A percentile compares a stretch with the other conserved stretches of the same genome.
These are phyloP conservation scores for Zasmidium angulare DNA, from an alignment of 2,329 filamentous ascomycete species.

Conservation along the genomic window DNA sequence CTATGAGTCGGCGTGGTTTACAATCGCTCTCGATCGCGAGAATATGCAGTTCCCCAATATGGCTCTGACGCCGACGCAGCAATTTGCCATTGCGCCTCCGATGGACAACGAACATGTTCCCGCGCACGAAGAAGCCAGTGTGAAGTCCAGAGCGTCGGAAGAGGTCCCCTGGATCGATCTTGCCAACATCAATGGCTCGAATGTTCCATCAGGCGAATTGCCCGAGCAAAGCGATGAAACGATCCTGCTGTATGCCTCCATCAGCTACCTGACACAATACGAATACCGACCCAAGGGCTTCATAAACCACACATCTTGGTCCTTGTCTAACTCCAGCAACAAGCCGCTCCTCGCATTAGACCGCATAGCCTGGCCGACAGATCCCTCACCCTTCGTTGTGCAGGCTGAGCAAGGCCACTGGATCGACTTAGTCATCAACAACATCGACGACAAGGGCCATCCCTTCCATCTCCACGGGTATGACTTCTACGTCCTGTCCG, in stretches of 20 bases:
- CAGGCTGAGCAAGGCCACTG: constrained; percentile 32
- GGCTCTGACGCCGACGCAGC: constrained; percentile 35
- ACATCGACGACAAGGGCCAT: constrained; percentile 50
- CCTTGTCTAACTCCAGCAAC: constrained; percentile 6
- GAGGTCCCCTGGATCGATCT: constrained; percentile 8
- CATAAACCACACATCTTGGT: constrained; percentile 50
- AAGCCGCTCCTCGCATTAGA: constrained; percentile 1
- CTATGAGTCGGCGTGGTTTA: constrained; percentile 10
- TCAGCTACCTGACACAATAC: constrained; percentile 42
- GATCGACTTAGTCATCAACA: constrained; percentile 51
- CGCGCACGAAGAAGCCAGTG: neutral
- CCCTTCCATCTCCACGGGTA: constrained; percentile 47
- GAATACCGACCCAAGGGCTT: constrained; percentile 45
- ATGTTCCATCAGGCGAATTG: neutral
- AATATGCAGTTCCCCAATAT: constrained; percentile 47
- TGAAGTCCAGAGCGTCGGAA: neutral
- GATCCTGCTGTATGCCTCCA: constrained; percentile 48
- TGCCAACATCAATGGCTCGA: neutral
- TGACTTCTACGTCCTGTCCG: constrained; percentile 21
- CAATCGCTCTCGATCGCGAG: constrained; percentile 28
- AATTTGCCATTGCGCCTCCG: constrained; percentile 9
- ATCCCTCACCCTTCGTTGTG: constrained; percentile 42
- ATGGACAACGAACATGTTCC: neutral
- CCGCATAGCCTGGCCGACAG: constrained; percentile 14
- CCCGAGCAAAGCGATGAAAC: constrained; percentile 36